These are phyloP conservation scores for Geotrichum candidum DNA, from an alignment of 1,139 yeast genomes.

Conservation along the genomic window DNA sequence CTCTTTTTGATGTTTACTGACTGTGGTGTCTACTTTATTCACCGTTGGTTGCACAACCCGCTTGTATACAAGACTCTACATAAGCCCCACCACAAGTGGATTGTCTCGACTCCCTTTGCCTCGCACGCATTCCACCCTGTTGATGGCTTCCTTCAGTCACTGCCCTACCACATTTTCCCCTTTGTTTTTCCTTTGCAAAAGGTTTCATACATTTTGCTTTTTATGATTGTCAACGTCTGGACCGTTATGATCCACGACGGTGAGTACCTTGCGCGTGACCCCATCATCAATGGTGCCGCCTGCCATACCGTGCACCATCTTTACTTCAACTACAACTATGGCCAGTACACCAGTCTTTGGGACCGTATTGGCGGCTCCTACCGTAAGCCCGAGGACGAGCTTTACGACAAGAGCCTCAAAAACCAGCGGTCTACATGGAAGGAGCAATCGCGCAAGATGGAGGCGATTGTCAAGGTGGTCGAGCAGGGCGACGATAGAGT, in stretches of 20 bases:
- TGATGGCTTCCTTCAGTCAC: slow-evolving; percentile 87
- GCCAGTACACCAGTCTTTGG: slow-evolving; percentile 97
- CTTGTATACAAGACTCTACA: slow-evolving; percentile 75
- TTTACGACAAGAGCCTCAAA: slow-evolving; percentile 62
- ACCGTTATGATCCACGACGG: slow-evolving; percentile 98
- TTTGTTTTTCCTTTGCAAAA: slow-evolving; percentile 89
- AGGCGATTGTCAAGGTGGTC: slow-evolving; percentile 66
- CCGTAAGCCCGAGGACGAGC: slow-evolving; percentile 82
- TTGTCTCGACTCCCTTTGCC: slow-evolving; percentile 96
- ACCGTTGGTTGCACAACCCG: slow-evolving; percentile 91
- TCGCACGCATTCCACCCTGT: slow-evolving; percentile 98
- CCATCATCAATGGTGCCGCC: slow-evolving; percentile 93
- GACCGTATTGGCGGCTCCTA: slow-evolving; percentile 92
- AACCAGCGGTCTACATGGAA: slow-evolving; percentile 61
- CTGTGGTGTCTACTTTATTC: slow-evolving; percentile 83
- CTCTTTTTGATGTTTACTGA: slow-evolving; percentile 86
- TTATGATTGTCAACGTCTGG: slow-evolving; percentile 93
- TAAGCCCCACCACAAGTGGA: slow-evolving; percentile 99
- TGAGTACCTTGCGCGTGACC: slow-evolving; percentile 87
- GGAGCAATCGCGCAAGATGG: slow-evolving; percentile 70
- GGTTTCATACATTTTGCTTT: slow-evolving; percentile 68
- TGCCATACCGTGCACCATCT: slow-evolving; percentile 96
- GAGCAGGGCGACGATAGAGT: slow-evolving; percentile 68
- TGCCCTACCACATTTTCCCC: slow-evolving; percentile 91
- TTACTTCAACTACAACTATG: slow-evolving; percentile 94